Evolutionary conservation across 257 asterid species (phyloP).

Genomic region (Nicotiana knightiana): DNA sequence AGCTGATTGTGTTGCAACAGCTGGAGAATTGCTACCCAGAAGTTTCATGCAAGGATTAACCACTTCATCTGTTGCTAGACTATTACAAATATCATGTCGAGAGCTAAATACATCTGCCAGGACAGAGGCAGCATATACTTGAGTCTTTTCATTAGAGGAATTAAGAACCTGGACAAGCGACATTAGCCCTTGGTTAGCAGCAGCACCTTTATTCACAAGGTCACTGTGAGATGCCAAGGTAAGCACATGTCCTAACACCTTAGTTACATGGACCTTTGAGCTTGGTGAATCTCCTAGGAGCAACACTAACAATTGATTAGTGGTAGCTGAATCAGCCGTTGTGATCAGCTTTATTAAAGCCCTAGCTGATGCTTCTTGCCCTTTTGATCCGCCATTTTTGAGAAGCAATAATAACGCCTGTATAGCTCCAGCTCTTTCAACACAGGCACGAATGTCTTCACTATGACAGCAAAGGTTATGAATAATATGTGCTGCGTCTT

Average conservation of each 20-base stretch:
- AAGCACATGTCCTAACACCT: conserved; percentile 83
- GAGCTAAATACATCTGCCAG: conserved; percentile 58
- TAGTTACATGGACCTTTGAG: conserved; percentile 55
- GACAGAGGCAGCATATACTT: conserved; percentile 62
- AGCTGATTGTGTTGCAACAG: conserved; percentile 63
- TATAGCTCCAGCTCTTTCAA: conserved; percentile 72
- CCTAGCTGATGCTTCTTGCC: conserved; percentile 66
- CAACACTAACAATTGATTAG: conserved; percentile 57
- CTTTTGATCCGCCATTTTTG: conserved; percentile 58
- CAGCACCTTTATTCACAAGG: conserved; percentile 47
- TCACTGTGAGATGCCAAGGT: conserved; percentile 57
- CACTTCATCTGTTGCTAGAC: conserved; percentile 65
- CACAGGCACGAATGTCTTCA: conserved; percentile 72
- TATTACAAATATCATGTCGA: conserved; percentile 64
- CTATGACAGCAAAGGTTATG: conserved; percentile 65
- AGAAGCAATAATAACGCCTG: conserved; percentile 72
- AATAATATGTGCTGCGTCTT: conserved; percentile 52
- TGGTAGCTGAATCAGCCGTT: conserved; percentile 44
- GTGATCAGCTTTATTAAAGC: conserved; percentile 50
- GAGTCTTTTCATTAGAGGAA: conserved; percentile 62
- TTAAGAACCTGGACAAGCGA: conserved; percentile 71
- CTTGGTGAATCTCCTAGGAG: conserved; percentile 62
- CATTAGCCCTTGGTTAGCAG: conserved; percentile 67
- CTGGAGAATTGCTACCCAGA: conserved; percentile 54
- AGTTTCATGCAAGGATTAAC: conserved; percentile 55